Conservation (phyloP, 192 early-diverging fungal genomes). For the Gonapodya sp. region DNA sequence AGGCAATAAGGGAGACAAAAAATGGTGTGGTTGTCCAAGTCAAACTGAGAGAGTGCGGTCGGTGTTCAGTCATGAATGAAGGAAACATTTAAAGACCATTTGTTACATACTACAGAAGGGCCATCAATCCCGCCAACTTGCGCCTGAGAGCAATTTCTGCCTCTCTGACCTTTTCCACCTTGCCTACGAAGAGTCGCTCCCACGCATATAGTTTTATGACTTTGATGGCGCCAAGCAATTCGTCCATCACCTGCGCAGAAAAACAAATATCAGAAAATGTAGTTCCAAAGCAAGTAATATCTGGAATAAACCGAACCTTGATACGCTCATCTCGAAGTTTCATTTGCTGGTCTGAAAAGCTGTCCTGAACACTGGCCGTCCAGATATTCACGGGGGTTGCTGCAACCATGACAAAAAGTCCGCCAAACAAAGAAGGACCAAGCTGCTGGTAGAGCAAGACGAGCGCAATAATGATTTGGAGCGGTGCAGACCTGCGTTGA, state of each 20-base stretch:
- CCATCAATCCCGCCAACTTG: slow-evolving; percentile 24
- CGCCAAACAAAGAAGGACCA: slow-evolving; percentile 23
- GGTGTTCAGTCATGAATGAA: too few species aligned
- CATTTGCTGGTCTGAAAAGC: slow-evolving; percentile 52
- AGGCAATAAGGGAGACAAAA: slow-evolving; percentile 15
- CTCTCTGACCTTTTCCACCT: slow-evolving; percentile 21
- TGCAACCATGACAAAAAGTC: slow-evolving; percentile 25
- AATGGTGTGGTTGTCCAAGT: slow-evolving; percentile 7
- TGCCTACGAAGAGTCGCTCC: slow-evolving; percentile 37
- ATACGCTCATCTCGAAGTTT: slow-evolving; percentile 50
- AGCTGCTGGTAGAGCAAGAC: slow-evolving; percentile 19
- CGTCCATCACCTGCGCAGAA: slow-evolving; percentile 48
- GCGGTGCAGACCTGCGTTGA: slow-evolving; percentile 19
- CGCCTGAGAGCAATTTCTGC: slow-evolving; percentile 27
- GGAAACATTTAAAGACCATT: not conserved
- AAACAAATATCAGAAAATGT: too few species aligned
- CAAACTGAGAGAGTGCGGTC: not conserved
- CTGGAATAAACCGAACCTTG: slow-evolving; percentile 10
- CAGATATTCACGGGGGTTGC: slow-evolving; percentile 25
- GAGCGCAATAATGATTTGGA: slow-evolving; percentile 19
- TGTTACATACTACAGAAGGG: slow-evolving; percentile 14
- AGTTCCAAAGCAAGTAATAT: not conserved
- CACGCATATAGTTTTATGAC: slow-evolving; percentile 61
- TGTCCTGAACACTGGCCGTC: slow-evolving; percentile 14
- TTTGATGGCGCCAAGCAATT: slow-evolving; percentile 49